These are phyloP conservation scores for Rhizopus sp. DNA, from an alignment of 371 early-diverging fungal genomes.

Conservation along the genomic window DNA sequence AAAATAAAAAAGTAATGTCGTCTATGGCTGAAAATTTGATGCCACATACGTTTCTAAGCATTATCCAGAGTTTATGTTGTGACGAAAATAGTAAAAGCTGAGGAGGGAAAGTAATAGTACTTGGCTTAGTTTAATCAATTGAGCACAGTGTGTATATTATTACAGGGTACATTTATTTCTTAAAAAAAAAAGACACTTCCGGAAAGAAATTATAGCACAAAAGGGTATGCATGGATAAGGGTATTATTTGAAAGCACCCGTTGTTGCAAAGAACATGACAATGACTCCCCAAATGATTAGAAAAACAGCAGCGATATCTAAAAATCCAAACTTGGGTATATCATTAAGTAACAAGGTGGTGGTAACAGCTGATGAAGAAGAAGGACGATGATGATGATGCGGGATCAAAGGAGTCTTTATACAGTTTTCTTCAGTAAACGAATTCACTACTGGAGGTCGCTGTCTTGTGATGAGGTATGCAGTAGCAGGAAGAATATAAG, in stretches of 20 bases:
- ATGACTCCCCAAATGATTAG: conserved; percentile 44
- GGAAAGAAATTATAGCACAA: not conserved
- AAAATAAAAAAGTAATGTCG: not conserved
- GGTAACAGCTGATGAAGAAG: conserved; percentile 7
- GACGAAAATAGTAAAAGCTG: conserved; percentile 70
- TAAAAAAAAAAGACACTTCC: not conserved
- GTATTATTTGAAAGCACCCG: conserved; percentile 29
- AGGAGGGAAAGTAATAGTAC: conserved; percentile 32
- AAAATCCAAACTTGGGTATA: conserved; percentile 26
- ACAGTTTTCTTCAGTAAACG: not conserved
- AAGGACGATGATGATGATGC: conserved; percentile 1
- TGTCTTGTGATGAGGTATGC: conserved; percentile 43
- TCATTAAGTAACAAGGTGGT: conserved; percentile 16
- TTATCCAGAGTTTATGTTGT: conserved; percentile 51
- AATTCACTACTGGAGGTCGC: conserved; percentile 3
- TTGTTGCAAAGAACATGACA: conserved; percentile 51
- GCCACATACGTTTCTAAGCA: no score
- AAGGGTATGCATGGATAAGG: conserved; percentile 25
- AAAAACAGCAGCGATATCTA: conserved; percentile 36
- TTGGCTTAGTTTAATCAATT: no score
- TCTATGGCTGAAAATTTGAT: not conserved
- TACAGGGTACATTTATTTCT: no score
- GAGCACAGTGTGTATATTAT: no score
- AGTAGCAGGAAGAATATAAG: conserved; percentile 59
- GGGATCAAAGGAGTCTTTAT: conserved; percentile 9